Percentiles rank a stretch among this genome's conserved stretches.
These are phyloP conservation scores for Bipolaris victoriae DNA, from an alignment of 2,329 filamentous ascomycete species.

Conservation along the genomic window DNA sequence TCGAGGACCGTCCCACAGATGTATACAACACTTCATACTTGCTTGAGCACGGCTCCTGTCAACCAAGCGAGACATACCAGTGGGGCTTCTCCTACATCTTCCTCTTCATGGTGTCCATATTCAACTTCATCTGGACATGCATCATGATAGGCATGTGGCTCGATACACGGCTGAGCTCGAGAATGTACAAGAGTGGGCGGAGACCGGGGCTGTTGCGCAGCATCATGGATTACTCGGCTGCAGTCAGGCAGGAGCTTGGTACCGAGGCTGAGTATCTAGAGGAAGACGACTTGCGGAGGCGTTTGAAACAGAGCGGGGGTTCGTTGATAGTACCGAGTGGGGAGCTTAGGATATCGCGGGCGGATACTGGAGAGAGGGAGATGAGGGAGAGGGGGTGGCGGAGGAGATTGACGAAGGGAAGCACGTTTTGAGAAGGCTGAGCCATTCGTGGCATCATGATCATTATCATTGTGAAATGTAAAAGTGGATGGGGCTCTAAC, in stretches of 20 bases:
- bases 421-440: slow-evolving; percentile 36
- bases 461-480: not conserved
- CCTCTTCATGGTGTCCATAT: slow-evolving; percentile 44
- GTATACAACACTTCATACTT: slow-evolving; percentile 29
- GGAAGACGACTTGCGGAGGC: slow-evolving; percentile 31
- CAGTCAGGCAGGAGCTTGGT: slow-evolving; percentile 39
- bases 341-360: slow-evolving; percentile 34
- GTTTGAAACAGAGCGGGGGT: slow-evolving; percentile 29
- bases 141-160: slow-evolving; percentile 46
- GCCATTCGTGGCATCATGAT: not conserved
- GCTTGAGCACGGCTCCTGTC: slow-evolving; percentile 34
- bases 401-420: slow-evolving; percentile 33
- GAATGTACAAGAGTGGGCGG: slow-evolving; percentile 40
- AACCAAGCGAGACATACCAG: slow-evolving; percentile 42
- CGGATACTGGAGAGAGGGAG: slow-evolving; percentile 9
- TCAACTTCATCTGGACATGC: slow-evolving; percentile 42
- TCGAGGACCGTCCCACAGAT: slow-evolving; percentile 15
- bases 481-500: slow-evolving; percentile 15
- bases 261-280: slow-evolving; percentile 21
- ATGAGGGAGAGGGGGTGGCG: slow-evolving; percentile 25
- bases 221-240: slow-evolving; percentile 35
- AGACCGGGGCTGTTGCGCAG: slow-evolving; percentile 39
- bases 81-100: slow-evolving; percentile 48
- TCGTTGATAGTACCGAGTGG: slow-evolving; percentile 31
- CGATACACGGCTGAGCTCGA: slow-evolving; percentile 33